Conservation (phyloP, 139 green algal species). For the Volvox africanus region DNA sequence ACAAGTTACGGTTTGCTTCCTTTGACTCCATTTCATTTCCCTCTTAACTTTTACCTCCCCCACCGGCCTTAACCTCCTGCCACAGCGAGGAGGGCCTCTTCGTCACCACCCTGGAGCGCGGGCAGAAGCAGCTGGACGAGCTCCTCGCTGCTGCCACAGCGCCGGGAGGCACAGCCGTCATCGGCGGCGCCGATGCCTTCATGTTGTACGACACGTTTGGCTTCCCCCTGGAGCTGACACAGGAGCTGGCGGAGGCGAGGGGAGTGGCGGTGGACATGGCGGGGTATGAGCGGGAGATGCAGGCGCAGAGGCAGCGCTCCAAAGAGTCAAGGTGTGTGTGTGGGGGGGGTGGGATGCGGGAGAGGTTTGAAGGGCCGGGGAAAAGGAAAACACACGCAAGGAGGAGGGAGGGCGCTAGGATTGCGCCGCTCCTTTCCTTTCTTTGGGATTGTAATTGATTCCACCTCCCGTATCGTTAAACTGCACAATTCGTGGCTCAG, state of each 20-base stretch:
- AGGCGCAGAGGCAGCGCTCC: slow-evolving; percentile 70
- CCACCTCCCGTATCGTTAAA: too few relatives aligned
- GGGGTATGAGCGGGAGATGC: slow-evolving; percentile 80
- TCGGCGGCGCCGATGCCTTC: slow-evolving; percentile 85
- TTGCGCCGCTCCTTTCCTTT: too few relatives aligned
- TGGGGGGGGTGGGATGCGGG: background rate
- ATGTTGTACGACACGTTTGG: slow-evolving; percentile 92
- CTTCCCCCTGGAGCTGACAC: slow-evolving; percentile 91
- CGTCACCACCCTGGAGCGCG: slow-evolving; percentile 81
- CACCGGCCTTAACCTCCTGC: too few relatives aligned
- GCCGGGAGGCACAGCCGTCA: background rate
- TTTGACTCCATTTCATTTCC: too few relatives aligned
- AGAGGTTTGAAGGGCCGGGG: background rate
- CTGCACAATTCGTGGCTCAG: too few relatives aligned
- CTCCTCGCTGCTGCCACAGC: slow-evolving; percentile 57
- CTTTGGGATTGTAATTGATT: too few relatives aligned
- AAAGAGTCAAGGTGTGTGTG: slow-evolving; percentile 68
- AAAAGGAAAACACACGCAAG: background rate
- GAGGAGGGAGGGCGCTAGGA: too few relatives aligned
- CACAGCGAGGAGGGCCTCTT: slow-evolving; percentile 50
- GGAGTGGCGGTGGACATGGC: slow-evolving; percentile 70
- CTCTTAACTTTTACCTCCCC: too few relatives aligned
- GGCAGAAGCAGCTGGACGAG: slow-evolving; percentile 84
- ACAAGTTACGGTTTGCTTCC: too few relatives aligned
- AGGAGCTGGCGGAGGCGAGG: slow-evolving; percentile 67